A percentile compares a stretch with the other conserved stretches of the same genome.
Conservation (phyloP, 1,139 yeast species). For the Blastobotrys buckinghamii region DNA sequence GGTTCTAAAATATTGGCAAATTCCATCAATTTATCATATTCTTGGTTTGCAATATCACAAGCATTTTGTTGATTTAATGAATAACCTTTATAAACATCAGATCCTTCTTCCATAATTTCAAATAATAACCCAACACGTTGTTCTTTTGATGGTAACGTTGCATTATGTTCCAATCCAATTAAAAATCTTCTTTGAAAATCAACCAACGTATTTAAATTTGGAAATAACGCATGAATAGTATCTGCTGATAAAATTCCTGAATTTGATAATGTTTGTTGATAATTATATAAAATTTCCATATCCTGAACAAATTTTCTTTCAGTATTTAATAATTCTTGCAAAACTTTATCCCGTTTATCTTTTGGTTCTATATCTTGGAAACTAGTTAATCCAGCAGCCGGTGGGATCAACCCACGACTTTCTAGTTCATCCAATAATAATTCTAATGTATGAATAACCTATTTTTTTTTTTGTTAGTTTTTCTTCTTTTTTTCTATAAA, state of each 20-base stretch:
- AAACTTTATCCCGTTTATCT: slow-evolving; percentile 57
- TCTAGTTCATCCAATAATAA: slow-evolving; percentile 45
- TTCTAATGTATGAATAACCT: slow-evolving; percentile 62
- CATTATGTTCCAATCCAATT: slow-evolving; percentile 84
- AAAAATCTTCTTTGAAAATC: slow-evolving; percentile 91
- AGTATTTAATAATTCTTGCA: slow-evolving; percentile 78
- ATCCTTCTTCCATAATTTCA: slow-evolving; percentile 69
- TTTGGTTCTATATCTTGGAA: slow-evolving; percentile 16
- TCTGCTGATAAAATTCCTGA: slow-evolving; percentile 72
- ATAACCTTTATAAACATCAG: slow-evolving; percentile 81
- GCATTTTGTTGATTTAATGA: slow-evolving; percentile 85
- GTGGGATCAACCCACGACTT: slow-evolving; percentile 21
- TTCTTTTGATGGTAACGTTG: slow-evolving; percentile 62
- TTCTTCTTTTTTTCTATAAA: neutral
- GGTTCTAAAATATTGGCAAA: slow-evolving; percentile 68
- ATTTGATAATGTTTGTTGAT: slow-evolving; percentile 59
- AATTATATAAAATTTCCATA: slow-evolving; percentile 63
- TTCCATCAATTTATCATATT: slow-evolving; percentile 50
- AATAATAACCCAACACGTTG: slow-evolving; percentile 89
- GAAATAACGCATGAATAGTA: slow-evolving; percentile 74
- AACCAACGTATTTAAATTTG: slow-evolving; percentile 76
- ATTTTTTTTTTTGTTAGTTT: neutral
- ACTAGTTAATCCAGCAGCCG: slow-evolving; percentile 8
- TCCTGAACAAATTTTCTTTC: slow-evolving; percentile 93
- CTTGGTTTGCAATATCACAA: slow-evolving; percentile 67